Conservation (phyloP, 1,284 basidiomycete species). For the Boletus putidus region DNA sequence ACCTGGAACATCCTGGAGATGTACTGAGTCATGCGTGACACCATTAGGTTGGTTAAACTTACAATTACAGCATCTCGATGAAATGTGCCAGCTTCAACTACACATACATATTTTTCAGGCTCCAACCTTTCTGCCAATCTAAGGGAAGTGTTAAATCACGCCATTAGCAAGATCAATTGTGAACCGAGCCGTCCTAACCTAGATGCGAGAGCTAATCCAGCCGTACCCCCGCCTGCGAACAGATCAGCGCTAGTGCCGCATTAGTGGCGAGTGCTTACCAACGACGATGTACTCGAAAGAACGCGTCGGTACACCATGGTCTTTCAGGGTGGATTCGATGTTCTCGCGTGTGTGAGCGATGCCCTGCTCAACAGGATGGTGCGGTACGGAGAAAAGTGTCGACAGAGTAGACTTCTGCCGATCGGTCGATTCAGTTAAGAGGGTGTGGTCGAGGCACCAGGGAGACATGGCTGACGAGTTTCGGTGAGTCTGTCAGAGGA, state of each 20-base stretch:
- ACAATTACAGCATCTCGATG: constrained; percentile 16
- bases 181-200: constrained; percentile 6
- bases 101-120: constrained; percentile 23
- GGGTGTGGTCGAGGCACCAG: background rate
- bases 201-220: constrained; percentile 24
- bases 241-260: background rate
- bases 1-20: constrained; percentile 24
- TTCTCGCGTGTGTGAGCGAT: background rate
- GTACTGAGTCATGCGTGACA: background rate
- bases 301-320: background rate
- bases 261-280: constrained; percentile 6
- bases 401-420: background rate
- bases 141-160: background rate
- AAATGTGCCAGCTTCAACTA: constrained; percentile 25
- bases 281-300: constrained; percentile 24
- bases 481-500: background rate
- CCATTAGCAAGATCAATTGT: background rate
- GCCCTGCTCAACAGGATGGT: constrained; percentile 4
- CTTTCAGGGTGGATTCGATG: constrained; percentile 5
- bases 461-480: constrained; percentile 1
- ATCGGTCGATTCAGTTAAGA: background rate
- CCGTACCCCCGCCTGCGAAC: constrained; percentile 21
- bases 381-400: background rate
- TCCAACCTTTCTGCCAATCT: constrained; percentile 23
- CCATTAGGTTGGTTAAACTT: background rate